Conservation (phyloP, 179 eudicot species). For the Corrigiola litoralis region DNA sequence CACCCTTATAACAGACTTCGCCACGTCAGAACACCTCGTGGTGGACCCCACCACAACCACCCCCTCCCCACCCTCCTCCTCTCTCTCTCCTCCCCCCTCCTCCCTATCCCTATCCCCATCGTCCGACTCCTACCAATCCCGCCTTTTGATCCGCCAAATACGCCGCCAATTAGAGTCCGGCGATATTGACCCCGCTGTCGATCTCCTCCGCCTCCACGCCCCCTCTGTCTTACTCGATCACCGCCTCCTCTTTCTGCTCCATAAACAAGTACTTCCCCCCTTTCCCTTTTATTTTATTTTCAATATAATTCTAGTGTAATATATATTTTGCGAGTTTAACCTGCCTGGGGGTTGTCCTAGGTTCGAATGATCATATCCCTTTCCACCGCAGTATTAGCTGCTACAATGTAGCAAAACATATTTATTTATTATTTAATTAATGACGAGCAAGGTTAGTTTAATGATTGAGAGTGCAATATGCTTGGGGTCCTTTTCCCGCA, state of each 20-base stretch:
- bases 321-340: background rate
- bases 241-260: conserved; percentile 80
- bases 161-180: conserved; percentile 60
- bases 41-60: conserved; percentile 34
- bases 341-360: background rate
- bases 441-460: too few relatives aligned
- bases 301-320: background rate
- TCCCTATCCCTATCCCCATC: conserved; percentile 27
- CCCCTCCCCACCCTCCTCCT: conserved; percentile 27
- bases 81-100: conserved; percentile 34
- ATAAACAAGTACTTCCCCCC: conserved; percentile 54
- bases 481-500: too few relatives aligned
- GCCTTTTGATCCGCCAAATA: conserved; percentile 57
- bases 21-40: conserved; percentile 72
- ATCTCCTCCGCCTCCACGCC: conserved; percentile 53
- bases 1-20: conserved; percentile 72
- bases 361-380: background rate
- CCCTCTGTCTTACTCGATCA: conserved; percentile 68
- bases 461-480: too few relatives aligned
- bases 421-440: too few relatives aligned
- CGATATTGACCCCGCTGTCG: conserved; percentile 65
- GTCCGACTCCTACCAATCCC: conserved; percentile 53
- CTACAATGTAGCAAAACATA: too few relatives aligned
- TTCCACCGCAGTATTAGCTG: too few relatives aligned
- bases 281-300: background rate